phyloP scores from a whole-genome alignment of 2,329 filamentous ascomycete species.

The Phyllosticta capitalensis region DNA sequence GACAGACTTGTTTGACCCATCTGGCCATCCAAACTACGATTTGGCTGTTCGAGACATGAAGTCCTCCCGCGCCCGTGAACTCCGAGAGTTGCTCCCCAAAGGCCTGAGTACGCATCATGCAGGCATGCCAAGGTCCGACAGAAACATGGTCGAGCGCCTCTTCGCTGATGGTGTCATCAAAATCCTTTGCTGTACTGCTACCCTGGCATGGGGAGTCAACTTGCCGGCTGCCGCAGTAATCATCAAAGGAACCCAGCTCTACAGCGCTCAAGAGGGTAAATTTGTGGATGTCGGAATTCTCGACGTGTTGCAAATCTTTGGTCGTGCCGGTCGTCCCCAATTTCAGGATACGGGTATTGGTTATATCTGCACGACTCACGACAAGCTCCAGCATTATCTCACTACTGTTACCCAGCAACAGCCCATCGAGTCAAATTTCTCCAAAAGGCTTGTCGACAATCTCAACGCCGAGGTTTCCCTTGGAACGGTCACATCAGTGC shows the following conservation, averaged over 20 bases:
- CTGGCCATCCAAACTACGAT: constrained; percentile 67
- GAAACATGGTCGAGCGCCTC: constrained; percentile 89
- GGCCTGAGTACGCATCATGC: constrained; percentile 94
- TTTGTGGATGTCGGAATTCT: constrained; percentile 94
- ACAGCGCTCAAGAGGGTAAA: constrained; percentile 92
- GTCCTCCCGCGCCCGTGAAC: constrained; percentile 71
- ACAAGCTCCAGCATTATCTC: constrained; percentile 84
- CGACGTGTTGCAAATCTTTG: constrained; percentile 95
- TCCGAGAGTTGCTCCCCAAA: constrained; percentile 81
- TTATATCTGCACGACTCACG: constrained; percentile 95
- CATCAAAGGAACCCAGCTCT: constrained; percentile 96
- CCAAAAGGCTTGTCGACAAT: constrained; percentile 87
- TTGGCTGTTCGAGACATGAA: constrained; percentile 77
- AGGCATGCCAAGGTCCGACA: constrained; percentile 87
- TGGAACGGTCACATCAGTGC: constrained; percentile 88
- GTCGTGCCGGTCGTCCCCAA: constrained; percentile 92
- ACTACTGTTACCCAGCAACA: constrained; percentile 90
- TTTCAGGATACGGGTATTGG: constrained; percentile 97
- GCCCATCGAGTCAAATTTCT: constrained; percentile 96
- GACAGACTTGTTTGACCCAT: constrained; percentile 74
- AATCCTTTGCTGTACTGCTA: constrained; percentile 96
- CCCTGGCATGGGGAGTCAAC: constrained; percentile 97
- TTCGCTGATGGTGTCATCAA: constrained; percentile 90
- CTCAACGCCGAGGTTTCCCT: constrained; percentile 90
- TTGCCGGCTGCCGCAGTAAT: constrained; percentile 91